A percentile compares a stretch with the other conserved stretches of the same genome.
These are phyloP conservation scores for Geotrichum candidum DNA, from an alignment of 1,139 yeast genomes.

Conservation along the genomic window DNA sequence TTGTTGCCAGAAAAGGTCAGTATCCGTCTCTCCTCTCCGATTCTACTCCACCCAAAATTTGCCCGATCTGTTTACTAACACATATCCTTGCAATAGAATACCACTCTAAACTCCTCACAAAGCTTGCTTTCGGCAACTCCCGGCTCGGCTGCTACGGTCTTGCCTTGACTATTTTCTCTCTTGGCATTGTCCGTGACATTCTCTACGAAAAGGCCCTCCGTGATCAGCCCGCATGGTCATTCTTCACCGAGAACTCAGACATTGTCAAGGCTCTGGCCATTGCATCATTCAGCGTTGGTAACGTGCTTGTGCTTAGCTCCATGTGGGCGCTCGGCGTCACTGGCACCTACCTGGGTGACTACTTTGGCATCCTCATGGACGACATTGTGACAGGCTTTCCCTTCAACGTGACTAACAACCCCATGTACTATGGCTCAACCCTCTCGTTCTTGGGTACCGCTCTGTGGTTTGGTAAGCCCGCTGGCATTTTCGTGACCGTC, in stretches of 20 bases:
- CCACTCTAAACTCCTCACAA: constrained; percentile 66
- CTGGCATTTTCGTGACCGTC: constrained; percentile 67
- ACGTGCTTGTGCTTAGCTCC: constrained; percentile 69
- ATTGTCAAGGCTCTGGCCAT: constrained; percentile 43
- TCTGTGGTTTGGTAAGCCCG: constrained; percentile 81
- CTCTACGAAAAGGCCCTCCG: constrained; percentile 64
- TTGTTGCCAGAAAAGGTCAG: constrained; percentile 64
- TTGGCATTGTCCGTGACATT: constrained; percentile 78
- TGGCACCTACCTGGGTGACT: constrained; percentile 95
- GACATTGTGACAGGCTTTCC: constrained; percentile 92
- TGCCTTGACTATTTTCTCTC: constrained; percentile 72
- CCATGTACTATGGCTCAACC: constrained; percentile 94
- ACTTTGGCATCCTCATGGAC: constrained; percentile 91
- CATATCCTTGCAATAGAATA: constrained; percentile 45
- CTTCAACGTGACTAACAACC: constrained; percentile 82
- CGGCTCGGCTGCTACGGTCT: constrained; percentile 74
- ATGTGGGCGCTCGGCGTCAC: constrained; percentile 95
- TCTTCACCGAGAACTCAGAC: constrained; percentile 6
- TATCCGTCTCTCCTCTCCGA: background rate
- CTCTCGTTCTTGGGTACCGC: constrained; percentile 88
- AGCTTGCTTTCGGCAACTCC: constrained; percentile 60
- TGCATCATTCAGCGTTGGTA: constrained; percentile 57
- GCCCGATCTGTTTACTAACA: constrained; percentile 2
- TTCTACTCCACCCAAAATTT: background rate
- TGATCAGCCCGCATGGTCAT: constrained; percentile 42